These are phyloP conservation scores for Morella rubra DNA, from an alignment of 306 rosid genomes.

Conservation along the genomic window DNA sequence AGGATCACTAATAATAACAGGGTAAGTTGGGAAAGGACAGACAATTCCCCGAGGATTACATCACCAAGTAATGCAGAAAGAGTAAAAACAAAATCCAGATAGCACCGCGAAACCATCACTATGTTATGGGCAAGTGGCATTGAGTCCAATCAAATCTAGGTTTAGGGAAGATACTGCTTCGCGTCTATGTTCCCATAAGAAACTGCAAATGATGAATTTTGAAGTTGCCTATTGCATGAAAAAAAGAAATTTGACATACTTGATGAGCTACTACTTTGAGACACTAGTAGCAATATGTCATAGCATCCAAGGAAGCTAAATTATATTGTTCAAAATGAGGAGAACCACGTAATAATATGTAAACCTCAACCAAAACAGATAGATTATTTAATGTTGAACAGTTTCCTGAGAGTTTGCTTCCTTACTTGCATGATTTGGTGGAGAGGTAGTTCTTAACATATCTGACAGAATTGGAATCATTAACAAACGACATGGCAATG, in stretches of 20 bases:
- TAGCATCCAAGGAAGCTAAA: not conserved
- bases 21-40: not conserved
- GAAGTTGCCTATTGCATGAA: not conserved
- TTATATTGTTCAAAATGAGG: conserved; percentile 12
- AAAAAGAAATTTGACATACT: not conserved
- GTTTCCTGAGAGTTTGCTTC: conserved; percentile 15
- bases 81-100: not conserved
- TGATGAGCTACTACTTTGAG: not conserved
- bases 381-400: not conserved
- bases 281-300: not conserved
- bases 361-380: not conserved
- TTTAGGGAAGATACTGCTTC: not conserved
- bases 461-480: conserved; percentile 54
- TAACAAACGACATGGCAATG: conserved; percentile 83
- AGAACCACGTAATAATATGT: conserved; percentile 1
- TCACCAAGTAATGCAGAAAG: not conserved
- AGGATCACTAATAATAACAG: not conserved
- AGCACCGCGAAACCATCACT: not conserved
- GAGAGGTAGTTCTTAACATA: conserved; percentile 67
- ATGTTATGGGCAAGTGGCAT: not conserved
- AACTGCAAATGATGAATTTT: not conserved
- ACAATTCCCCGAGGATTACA: not conserved
- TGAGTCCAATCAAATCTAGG: not conserved
- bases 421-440: conserved; percentile 69
- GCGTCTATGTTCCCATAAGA: not conserved